Percentiles rank a stretch among this genome's conserved stretches.
These are phyloP conservation scores for Hanseniaspora guilliermondii DNA, from an alignment of 805 yeast species.

Conservation along the genomic window DNA sequence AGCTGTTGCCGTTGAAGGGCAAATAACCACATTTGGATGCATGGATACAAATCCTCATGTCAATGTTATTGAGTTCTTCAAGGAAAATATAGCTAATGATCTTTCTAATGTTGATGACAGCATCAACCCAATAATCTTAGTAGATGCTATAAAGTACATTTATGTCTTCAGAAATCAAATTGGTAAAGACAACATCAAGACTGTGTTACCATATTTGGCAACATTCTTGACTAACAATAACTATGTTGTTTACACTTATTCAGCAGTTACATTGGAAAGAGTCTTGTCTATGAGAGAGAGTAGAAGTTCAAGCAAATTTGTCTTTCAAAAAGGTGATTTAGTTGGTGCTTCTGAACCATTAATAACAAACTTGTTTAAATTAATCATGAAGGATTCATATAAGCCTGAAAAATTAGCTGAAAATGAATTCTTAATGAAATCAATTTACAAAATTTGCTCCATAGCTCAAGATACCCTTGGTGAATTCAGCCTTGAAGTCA, in stretches of 20 bases:
- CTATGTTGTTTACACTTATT: slow-evolving; percentile 81
- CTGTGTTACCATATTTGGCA: slow-evolving; percentile 68
- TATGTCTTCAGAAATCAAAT: slow-evolving; percentile 85
- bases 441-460: slow-evolving; percentile 68
- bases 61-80: slow-evolving; percentile 78
- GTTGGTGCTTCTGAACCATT: slow-evolving; percentile 49
- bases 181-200: slow-evolving; percentile 67
- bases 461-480: slow-evolving; percentile 57
- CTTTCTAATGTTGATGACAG: slow-evolving; percentile 39
- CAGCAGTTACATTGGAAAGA: slow-evolving; percentile 86
- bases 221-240: slow-evolving; percentile 52
- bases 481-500: slow-evolving; percentile 33
- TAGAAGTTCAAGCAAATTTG: slow-evolving; percentile 36
- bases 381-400: slow-evolving; percentile 45
- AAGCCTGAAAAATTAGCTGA: slow-evolving; percentile 89
- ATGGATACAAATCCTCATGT: slow-evolving; percentile 72
- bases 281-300: slow-evolving; percentile 62
- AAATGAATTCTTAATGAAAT: slow-evolving; percentile 84
- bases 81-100: slow-evolving; percentile 70
- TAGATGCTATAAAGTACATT: slow-evolving; percentile 86
- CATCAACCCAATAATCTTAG: slow-evolving; percentile 62
- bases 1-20: slow-evolving; percentile 83
- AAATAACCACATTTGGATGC: slow-evolving; percentile 75
- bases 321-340: slow-evolving; percentile 66
- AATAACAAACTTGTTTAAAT: slow-evolving; percentile 50